Evolutionary conservation across 345 rosid genomes (phyloP).

Genomic region (Xanthoceras sorbifolium): DNA sequence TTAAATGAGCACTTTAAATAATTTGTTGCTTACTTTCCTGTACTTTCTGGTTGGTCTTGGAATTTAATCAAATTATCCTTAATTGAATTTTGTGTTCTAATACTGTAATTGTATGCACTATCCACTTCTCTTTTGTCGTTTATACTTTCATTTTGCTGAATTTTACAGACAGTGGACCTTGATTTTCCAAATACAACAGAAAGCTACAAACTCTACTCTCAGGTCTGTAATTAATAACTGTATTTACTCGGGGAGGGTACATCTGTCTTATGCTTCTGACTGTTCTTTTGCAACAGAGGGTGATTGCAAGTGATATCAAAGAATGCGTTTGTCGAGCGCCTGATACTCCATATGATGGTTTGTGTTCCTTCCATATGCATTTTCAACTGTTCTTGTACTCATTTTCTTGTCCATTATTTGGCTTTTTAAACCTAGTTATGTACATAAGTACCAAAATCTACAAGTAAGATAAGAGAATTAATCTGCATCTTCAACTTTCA

Average conservation of each 20-base stretch:
- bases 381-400: conserved; percentile 4
- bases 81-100: not conserved
- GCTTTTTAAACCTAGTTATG: not conserved
- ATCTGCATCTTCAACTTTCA: not conserved
- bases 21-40: not conserved
- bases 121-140: conserved; percentile 11
- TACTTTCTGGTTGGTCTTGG: not conserved
- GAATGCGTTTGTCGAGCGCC: conserved; percentile 97
- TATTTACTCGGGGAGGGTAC: conserved; percentile 9
- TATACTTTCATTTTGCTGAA: conserved; percentile 14
- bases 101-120: not conserved
- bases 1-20: not conserved
- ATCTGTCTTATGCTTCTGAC: conserved; percentile 22
- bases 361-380: conserved; percentile 23
- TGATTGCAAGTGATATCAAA: conserved; percentile 94
- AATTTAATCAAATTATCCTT: not conserved
- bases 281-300: conserved; percentile 59
- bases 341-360: conserved; percentile 96
- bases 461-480: not conserved
- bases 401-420: not conserved
- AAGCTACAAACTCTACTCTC: conserved; percentile 88
- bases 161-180: conserved; percentile 68
- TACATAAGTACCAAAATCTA: not conserved
- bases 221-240: conserved; percentile 52
- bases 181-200: conserved; percentile 84